Percentiles rank a stretch among this genome's conserved stretches.
Conservation (phyloP, 768 basidiomycete species). For the Tephrocybe rancida region DNA sequence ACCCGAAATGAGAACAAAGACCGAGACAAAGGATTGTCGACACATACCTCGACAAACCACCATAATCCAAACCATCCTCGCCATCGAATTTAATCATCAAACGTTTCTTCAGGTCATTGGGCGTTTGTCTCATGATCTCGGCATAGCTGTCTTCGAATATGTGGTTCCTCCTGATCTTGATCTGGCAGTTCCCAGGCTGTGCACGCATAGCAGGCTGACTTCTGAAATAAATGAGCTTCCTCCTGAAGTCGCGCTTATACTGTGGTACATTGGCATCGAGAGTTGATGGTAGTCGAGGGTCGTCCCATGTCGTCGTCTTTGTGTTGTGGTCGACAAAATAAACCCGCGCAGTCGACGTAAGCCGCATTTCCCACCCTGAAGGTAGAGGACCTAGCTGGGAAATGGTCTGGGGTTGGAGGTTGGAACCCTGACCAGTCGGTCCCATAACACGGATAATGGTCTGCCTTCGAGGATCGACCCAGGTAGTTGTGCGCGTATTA, state of each 20-base stretch:
- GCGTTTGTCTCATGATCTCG: slow-evolving; percentile 99
- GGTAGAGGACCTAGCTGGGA: slow-evolving; percentile 96
- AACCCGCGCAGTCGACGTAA: slow-evolving; percentile 95
- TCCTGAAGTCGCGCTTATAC: slow-evolving; percentile 99
- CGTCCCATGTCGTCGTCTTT: slow-evolving; percentile 99
- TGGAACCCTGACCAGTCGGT: slow-evolving; percentile 84
- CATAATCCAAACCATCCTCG: slow-evolving; percentile 98
- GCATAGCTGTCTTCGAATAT: slow-evolving; percentile 99
- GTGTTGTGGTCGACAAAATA: slow-evolving; percentile 99
- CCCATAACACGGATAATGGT: slow-evolving; percentile 97
- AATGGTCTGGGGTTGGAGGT: slow-evolving; percentile 92
- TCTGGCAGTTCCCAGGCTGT: slow-evolving; percentile 98
- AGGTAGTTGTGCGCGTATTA: slow-evolving; percentile 99
- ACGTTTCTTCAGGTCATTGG: slow-evolving; percentile 97
- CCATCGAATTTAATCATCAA: slow-evolving; percentile 99
- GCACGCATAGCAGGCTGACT: slow-evolving; percentile 98
- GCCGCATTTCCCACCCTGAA: slow-evolving; percentile 99
- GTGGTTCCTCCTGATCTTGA: slow-evolving; percentile 96
- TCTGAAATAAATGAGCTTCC: slow-evolving; percentile 99
- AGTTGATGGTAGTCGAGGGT: slow-evolving; percentile 93
- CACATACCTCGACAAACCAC: slow-evolving; percentile 89
- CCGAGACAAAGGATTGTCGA: not conserved
- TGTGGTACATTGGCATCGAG: slow-evolving; percentile 97
- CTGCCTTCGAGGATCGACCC: slow-evolving; percentile 98
- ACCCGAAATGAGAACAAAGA: slow-evolving; percentile 4